Base-by-base conservation (phyloP, 495 filamentous ascomycete genomes). In the Penicillium pulvis region DNA sequence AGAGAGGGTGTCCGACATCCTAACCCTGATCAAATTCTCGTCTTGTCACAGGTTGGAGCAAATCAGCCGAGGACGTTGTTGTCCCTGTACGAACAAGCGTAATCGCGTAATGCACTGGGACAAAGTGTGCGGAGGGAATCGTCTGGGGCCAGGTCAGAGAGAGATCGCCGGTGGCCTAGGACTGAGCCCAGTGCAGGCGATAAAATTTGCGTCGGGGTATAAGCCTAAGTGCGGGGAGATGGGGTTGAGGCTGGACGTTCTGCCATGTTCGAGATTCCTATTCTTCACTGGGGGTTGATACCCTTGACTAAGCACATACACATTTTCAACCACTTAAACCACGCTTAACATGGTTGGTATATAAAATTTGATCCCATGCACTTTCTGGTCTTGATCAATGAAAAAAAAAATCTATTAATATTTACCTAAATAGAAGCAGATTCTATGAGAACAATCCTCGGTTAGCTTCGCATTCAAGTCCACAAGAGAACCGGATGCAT, bases 1-100 rank as follows among this genome's bases (percentile, higher is more conserved):
- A 49, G 83, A 82, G n/a, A 75, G 58, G 33, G 70, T 59, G 65
- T 81, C 75, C 45, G 76, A 73, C 74, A 81, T 81, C 2, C 23
- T 51, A 4, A 19, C 31, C 31, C 12, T 53, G 10, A 17, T 30
- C 5, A 28, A 31, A 17, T 16, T 50, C 3, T 50, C 24, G 9
- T 14, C 12, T 0, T 41, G 6, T n/a, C 39, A 41, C 39, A 16
- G 16, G 14, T 6, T 41, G 39, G 39, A 41, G 4, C 7, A 17
- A 41, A 41, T 16, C 16, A 16, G 39, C 39, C 16, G 14, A 12
- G 14, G 39, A 17, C 6, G 44, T 12, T 28, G 44, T 47, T 24
- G 12, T 41, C 14, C 16, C 5, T 6, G 39, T 41, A 6, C n/a
- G 7, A 11, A 12, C 9, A 12, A 36, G 12, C 3, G 9, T 11